Evolutionary conservation across 108 stramenopile species (phyloP).

Genomic region (Conticribra weissflogii): DNA sequence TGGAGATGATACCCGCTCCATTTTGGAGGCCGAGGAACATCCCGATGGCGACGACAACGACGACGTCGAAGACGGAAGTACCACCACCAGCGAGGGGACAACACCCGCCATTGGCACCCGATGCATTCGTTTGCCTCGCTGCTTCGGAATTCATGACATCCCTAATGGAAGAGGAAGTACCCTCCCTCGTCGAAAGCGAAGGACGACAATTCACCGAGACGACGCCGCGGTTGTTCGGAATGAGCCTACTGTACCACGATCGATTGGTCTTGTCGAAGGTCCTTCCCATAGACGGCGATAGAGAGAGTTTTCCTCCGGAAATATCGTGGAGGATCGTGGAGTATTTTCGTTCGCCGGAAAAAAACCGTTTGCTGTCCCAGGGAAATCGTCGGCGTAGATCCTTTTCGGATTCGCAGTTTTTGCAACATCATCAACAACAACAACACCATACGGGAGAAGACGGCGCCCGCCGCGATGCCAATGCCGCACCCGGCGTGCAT

Average conservation of each 20-base stretch:
- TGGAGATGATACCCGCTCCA: conserved; percentile 66
- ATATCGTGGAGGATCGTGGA: conserved; percentile 39
- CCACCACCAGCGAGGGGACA: conserved; percentile 36
- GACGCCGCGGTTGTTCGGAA: conserved; percentile 27
- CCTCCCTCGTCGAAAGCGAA: conserved; percentile 8
- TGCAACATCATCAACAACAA: background rate
- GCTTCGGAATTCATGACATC: conserved; percentile 43
- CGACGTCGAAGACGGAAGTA: no score
- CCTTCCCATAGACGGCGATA: no score
- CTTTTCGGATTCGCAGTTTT: no score
- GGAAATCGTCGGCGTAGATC: no score
- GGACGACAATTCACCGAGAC: conserved; percentile 5
- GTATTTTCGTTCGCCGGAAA: conserved; percentile 21
- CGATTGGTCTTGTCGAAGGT: conserved; percentile 34
- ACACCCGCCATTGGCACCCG: conserved; percentile 43
- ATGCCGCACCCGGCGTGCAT: background rate
- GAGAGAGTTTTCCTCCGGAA: conserved; percentile 39
- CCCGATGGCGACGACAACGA: no score
- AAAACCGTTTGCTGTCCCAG: no score
- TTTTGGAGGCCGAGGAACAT: no score
- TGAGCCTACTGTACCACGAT: conserved; percentile 42
- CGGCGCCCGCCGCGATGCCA: background rate
- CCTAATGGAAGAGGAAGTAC: conserved; percentile 15
- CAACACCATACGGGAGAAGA: conserved; percentile 2
- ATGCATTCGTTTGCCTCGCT: conserved; percentile 38